A percentile compares a stretch with the other conserved stretches of the same genome.
These are phyloP conservation scores for Ganoderma multipileum DNA, from an alignment of 1,284 basidiomycete species.

Conservation along the genomic window DNA sequence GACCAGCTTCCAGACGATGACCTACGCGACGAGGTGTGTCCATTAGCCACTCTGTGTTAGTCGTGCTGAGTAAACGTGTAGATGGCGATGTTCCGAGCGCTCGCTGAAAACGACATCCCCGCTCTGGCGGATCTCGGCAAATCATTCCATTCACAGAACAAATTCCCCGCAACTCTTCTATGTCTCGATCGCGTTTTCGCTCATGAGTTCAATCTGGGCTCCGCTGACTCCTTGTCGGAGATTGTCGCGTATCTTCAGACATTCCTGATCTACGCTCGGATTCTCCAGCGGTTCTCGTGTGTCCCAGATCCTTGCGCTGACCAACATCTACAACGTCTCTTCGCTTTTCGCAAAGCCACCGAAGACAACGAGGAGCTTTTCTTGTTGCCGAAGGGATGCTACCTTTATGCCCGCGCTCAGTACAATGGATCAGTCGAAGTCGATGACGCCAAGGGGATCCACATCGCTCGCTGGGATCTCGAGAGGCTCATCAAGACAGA, in stretches of 20 bases:
- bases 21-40: constrained; percentile 30
- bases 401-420: constrained; percentile 20
- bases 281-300: constrained; percentile 42
- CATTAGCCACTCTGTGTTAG: neutral
- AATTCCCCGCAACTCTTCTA: constrained; percentile 43
- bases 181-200: constrained; percentile 49
- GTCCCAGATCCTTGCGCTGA: constrained; percentile 38
- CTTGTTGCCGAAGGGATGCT: constrained; percentile 33
- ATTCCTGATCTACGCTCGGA: constrained; percentile 46
- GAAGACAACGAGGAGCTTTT: constrained; percentile 35
- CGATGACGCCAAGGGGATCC: constrained; percentile 10
- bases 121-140: constrained; percentile 40
- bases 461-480: constrained; percentile 26
- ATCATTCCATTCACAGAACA: constrained; percentile 37
- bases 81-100: constrained; percentile 50
- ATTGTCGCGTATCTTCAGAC: constrained; percentile 41
- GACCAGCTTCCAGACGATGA: constrained; percentile 4
- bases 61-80: constrained; percentile 12
- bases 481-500: constrained; percentile 27
- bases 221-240: constrained; percentile 25
- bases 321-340: constrained; percentile 42
- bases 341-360: constrained; percentile 43
- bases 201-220: constrained; percentile 25
- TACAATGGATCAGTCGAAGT: neutral
- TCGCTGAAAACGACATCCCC: constrained; percentile 35